These are phyloP conservation scores for Amylocystis lapponica DNA, from an alignment of 768 basidiomycete species.

Conservation along the genomic window DNA sequence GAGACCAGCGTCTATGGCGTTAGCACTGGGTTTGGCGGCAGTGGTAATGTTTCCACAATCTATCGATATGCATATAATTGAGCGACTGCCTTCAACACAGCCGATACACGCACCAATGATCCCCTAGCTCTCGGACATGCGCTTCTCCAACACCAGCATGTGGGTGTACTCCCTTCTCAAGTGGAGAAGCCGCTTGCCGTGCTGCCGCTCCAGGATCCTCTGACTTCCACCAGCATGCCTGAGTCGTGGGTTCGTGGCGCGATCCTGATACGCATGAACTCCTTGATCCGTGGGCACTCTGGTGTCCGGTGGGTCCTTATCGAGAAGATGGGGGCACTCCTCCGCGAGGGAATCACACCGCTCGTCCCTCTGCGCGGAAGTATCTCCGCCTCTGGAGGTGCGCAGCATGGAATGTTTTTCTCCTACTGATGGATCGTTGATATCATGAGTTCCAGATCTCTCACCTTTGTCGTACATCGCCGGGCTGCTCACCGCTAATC, in stretches of 20 bases:
- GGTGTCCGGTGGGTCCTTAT: slow-evolving; percentile 79
- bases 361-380: slow-evolving; percentile 87
- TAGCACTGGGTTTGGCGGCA: slow-evolving; percentile 82
- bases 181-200: slow-evolving; percentile 40
- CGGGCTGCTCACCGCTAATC: slow-evolving; percentile 72
- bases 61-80: slow-evolving; percentile 9
- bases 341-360: slow-evolving; percentile 67
- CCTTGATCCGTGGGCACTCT: slow-evolving; percentile 82
- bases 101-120: slow-evolving; percentile 75
- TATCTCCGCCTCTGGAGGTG: slow-evolving; percentile 79
- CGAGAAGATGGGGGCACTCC: slow-evolving; percentile 67
- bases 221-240: slow-evolving; percentile 68
- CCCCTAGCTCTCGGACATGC: slow-evolving; percentile 69
- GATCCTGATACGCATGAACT: slow-evolving; percentile 83
- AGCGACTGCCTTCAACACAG: slow-evolving; percentile 29
- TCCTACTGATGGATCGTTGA: neutral
- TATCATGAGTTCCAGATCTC: slow-evolving; percentile 41
- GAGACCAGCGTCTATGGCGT: slow-evolving; percentile 78
- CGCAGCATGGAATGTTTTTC: slow-evolving; percentile 16
- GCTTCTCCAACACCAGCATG: slow-evolving; percentile 76
- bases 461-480: slow-evolving; percentile 80
- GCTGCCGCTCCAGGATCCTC: slow-evolving; percentile 67
- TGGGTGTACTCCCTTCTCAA: slow-evolving; percentile 64
- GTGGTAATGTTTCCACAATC: slow-evolving; percentile 33
- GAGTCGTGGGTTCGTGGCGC: slow-evolving; percentile 85